A percentile compares a stretch with the other conserved stretches of the same genome.
Evolutionary conservation across 495 filamentous ascomycete genomes (phyloP).

Genomic region (Tuber microsphaerosporum): DNA sequence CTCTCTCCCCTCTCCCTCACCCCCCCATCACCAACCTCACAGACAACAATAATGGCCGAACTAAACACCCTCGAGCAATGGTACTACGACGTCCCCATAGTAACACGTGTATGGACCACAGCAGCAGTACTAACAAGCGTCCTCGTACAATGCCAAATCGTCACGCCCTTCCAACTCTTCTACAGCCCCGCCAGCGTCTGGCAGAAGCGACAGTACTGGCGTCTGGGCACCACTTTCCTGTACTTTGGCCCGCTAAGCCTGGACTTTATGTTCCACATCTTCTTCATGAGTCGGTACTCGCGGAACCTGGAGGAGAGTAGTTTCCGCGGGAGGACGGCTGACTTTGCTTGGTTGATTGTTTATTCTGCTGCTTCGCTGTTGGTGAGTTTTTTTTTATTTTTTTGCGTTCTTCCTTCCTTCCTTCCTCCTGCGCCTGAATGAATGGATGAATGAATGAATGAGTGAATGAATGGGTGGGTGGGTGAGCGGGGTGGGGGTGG

Average conservation of each 20-base stretch:
- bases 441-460: no score
- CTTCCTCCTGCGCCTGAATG: no score
- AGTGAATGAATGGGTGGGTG: neutral
- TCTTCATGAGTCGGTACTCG: slow-evolving; percentile 95
- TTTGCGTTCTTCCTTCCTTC: neutral
- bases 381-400: slow-evolving; percentile 15
- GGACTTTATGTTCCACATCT: slow-evolving; percentile 96
- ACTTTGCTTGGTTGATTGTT: slow-evolving; percentile 88
- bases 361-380: slow-evolving; percentile 75
- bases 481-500: neutral
- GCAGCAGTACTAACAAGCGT: slow-evolving; percentile 83
- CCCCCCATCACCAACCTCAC: neutral
- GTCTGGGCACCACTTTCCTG: slow-evolving; percentile 84
- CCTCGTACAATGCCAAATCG: slow-evolving; percentile 82
- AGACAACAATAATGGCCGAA: slow-evolving; percentile 34
- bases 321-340: slow-evolving; percentile 64
- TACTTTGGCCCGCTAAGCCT: slow-evolving; percentile 93
- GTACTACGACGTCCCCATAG: slow-evolving; percentile 97
- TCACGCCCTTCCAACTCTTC: slow-evolving; percentile 89
- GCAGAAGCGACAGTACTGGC: slow-evolving; percentile 90
- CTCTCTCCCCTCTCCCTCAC: neutral
- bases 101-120: slow-evolving; percentile 92
- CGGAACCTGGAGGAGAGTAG: slow-evolving; percentile 91
- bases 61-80: slow-evolving; percentile 73
- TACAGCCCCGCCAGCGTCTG: slow-evolving; percentile 93